Base-by-base conservation (phyloP, 169 alveolate genomes). In the Eimeria falciformis region DNA sequence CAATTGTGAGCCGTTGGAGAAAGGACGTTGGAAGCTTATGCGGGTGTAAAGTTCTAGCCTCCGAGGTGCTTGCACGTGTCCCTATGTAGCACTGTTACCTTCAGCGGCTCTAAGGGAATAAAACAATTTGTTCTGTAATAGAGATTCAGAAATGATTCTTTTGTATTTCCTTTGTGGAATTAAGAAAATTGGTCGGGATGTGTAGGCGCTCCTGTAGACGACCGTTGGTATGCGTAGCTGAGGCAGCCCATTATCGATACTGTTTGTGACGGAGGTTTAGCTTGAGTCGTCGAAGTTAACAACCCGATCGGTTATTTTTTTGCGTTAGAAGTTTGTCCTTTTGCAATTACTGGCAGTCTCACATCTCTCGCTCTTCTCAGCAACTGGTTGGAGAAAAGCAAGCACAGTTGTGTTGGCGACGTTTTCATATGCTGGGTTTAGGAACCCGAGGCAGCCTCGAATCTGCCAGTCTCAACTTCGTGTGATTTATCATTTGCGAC, bases 51-150 rank as follows among this genome's bases (percentile, higher is more conserved):
- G 58, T 58, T 81, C 88, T 37, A 3, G 12, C 17, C 37, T 50
- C 43, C 21, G 33, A 78, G 69, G 88, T 53, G 90, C 77, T 81
- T 25, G 21, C n/a, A 65, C 56, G 89, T 75, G 90, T 75, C 77
- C 90, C 12, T 53, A 37, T 40, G 90, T 23, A 81, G 90, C 90
- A 29, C 77, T 55, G 46, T 55, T 55, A 73, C 23, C 37, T 37
- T 18, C 58, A 53, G 90, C 77, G 27, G 62, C 47, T 33, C 25
- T 18, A 33, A 33, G 17, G 17, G 17, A 21, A 68, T 46, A 47
- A 78, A 78, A 27, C 27, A 53, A n/a, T 53, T 3, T 17, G 65
- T n/a, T 45, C 45, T 73, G 25, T 43, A 23, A 58, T 23, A 37
- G 14, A 33, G 14, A 2, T 29, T 43, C 14, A 25, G 58, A 12